Percentiles rank a stretch among this genome's conserved stretches.
These are phyloP conservation scores for Trametes sp. DNA, from an alignment of 1,284 basidiomycete genomes.

Conservation along the genomic window DNA sequence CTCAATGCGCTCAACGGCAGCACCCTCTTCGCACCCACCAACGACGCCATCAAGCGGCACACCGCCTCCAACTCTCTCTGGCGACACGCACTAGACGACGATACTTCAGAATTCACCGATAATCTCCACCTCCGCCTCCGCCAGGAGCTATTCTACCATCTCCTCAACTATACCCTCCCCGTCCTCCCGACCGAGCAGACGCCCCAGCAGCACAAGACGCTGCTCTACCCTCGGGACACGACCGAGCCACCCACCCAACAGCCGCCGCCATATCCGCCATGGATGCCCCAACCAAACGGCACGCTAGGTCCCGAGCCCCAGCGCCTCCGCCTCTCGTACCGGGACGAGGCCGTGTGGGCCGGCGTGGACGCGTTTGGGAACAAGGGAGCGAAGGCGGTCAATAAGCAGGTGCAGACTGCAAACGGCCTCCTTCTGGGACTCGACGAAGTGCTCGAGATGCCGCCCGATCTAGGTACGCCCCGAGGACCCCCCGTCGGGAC, in stretches of 20 bases:
- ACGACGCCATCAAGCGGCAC: slow-evolving; percentile 81
- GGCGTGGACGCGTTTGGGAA: slow-evolving; percentile 79
- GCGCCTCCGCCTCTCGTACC: slow-evolving; percentile 69
- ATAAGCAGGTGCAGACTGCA: slow-evolving; percentile 59
- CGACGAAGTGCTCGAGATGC: slow-evolving; percentile 78
- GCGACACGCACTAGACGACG: slow-evolving; percentile 52
- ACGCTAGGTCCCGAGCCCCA: slow-evolving; percentile 87
- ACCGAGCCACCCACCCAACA: slow-evolving; percentile 62
- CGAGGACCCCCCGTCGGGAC: not conserved
- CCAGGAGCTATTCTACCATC: slow-evolving; percentile 94
- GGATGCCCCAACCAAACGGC: slow-evolving; percentile 85
- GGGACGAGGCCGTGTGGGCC: slow-evolving; percentile 60
- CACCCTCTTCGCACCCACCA: slow-evolving; percentile 95
- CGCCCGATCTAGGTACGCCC: slow-evolving; percentile 74
- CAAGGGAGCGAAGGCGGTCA: slow-evolving; percentile 69
- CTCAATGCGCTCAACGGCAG: slow-evolving; percentile 85
- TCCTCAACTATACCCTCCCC: slow-evolving; percentile 85
- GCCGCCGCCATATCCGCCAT: slow-evolving; percentile 82
- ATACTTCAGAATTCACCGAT: slow-evolving; percentile 56
- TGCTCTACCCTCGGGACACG: slow-evolving; percentile 73
- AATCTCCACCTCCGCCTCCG: slow-evolving; percentile 88
- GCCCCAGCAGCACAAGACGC: slow-evolving; percentile 60
- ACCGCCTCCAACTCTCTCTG: slow-evolving; percentile 54
- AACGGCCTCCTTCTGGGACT: slow-evolving; percentile 88
- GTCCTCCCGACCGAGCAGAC: slow-evolving; percentile 50